Evolutionary conservation across 2,329 filamentous ascomycete genomes (phyloP), one percentile per base, ranked within the genome.

Genomic region (Simplicillium sp.): DNA sequence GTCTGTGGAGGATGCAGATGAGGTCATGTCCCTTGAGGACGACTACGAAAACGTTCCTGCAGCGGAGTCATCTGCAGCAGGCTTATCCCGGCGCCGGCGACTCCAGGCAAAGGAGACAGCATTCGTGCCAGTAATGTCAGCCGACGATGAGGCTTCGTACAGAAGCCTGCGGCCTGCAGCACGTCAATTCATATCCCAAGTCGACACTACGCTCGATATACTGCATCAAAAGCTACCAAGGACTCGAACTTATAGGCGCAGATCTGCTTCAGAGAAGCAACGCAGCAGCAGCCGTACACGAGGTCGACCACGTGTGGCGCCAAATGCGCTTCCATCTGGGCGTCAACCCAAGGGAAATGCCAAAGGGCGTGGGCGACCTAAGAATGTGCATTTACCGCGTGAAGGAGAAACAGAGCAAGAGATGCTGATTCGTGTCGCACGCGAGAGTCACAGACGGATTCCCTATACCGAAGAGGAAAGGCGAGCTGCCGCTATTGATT

Each of bases 361-460:
- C 3, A 41, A 50, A 36, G 52, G 42, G 34, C 50, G 56, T 2
- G 68, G 68, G 2, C 58, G 69, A 11, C 68, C 67, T 4, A 61
- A 49, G 34, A 70, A 65, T 39, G 40, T 52, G 0, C 64, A 62
- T 25, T 39, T 59, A 0, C 67, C 61, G 2, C 55, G 57, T 2
- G 57, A 61, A 1, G 70, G 65, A 14, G 70, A 74, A 53, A 63
- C 68, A 1, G 56, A 68, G 8, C 56, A 63, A 31, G 65, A 71
- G 8, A 73, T 68, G 55, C 53, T 59, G 5, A 47, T 67, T 13
- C 67, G 72, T 15, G 50, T 75, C n/a, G 73, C 73, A 3, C 58
- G 63, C 40, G 58, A 67, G 46, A 52, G 50, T n/a, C 53, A 61
- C 42, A 41, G 62, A 36, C 43, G 53, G 33, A 48, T 61, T 1